Evolutionary conservation across 2,329 filamentous ascomycete genomes (phyloP).

Genomic region (Xylariaceae sp.): DNA sequence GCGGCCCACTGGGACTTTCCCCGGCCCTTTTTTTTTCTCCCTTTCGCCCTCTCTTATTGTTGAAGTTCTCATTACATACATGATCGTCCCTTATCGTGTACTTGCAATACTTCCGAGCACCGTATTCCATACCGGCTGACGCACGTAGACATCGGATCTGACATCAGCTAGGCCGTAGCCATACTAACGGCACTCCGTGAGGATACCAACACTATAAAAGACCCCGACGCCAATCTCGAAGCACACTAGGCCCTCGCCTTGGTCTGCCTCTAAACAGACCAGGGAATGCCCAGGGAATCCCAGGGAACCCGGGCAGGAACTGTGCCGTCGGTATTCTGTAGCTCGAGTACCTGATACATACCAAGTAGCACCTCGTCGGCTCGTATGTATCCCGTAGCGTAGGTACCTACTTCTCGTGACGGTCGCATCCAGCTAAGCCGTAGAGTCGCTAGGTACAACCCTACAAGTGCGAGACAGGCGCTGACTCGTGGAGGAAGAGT

Average conservation of each 20-base stretch:
- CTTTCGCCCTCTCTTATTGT: background rate
- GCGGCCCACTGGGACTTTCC: background rate
- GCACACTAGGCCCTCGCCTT: background rate
- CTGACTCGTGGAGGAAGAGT: background rate
- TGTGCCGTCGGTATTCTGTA: too few relatives aligned
- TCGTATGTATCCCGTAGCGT: too few relatives aligned
- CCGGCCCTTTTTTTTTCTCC: background rate
- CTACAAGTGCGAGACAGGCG: background rate
- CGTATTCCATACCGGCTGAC: background rate
- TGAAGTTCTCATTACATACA: background rate
- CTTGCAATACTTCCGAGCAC: background rate
- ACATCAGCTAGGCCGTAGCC: background rate
- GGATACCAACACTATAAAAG: background rate
- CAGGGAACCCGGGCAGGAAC: too few relatives aligned
- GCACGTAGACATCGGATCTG: background rate
- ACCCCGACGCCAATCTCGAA: background rate
- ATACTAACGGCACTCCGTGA: background rate
- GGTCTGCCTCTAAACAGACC: too few relatives aligned
- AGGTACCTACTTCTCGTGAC: too few relatives aligned
- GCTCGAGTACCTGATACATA: too few relatives aligned
- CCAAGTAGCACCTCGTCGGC: too few relatives aligned
- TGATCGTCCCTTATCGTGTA: background rate
- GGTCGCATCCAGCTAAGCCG: too few relatives aligned
- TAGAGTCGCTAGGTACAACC: background rate
- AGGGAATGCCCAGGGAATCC: too few relatives aligned